Base-by-base conservation (phyloP, 129 eudicot species). In the Apium graveolens region DNA sequence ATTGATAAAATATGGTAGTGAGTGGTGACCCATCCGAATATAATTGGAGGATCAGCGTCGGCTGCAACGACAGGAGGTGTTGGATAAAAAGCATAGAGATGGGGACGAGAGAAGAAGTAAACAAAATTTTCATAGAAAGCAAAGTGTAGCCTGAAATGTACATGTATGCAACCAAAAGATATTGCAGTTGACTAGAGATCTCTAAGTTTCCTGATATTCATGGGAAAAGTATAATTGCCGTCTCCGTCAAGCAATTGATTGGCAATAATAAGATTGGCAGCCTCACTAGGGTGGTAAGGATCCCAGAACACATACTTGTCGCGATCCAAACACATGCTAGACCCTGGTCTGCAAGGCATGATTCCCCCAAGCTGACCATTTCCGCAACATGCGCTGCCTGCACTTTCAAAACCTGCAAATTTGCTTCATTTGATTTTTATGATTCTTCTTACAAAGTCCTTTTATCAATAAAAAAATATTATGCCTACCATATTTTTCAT, bases 281-380 rank as follows among this genome's bases (percentile, higher is more conserved):
- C 99, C 78, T 96, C 91, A 16, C 97, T 92, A 6, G 99, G 97
- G 75, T 96, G 99, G 84, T 96, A 96, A 60, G 97, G 97, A 80
- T 96, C 99, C 99, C 99, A 96, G 41, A 96, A 96, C 16, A 96
- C 97, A 78, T 96, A 92, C 84, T 96, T 96, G 73, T 89, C 90
- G 2, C 97, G 79, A 48, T 96, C 99, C 5, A 82, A 44, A 76
- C 99, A 96, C 91, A 96, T 75, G 81, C 84, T 90, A 24, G 99
- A 92, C 0, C 89, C 86, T 2, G 99, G 97, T 57, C 97, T 97
- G 72, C 99, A 96, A 0, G 97, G 97, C 55, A 96, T 81, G 31
- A 96, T 87, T 65, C 97, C 99, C 0, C 97, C 99, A 39, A 86
- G 87, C 53, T 97, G 93, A 26, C 97, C 99, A 31, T 90, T 90